Evolutionary conservation across 2,329 filamentous ascomycete species (phyloP).

Genomic region (Fusarium veterinarium): DNA sequence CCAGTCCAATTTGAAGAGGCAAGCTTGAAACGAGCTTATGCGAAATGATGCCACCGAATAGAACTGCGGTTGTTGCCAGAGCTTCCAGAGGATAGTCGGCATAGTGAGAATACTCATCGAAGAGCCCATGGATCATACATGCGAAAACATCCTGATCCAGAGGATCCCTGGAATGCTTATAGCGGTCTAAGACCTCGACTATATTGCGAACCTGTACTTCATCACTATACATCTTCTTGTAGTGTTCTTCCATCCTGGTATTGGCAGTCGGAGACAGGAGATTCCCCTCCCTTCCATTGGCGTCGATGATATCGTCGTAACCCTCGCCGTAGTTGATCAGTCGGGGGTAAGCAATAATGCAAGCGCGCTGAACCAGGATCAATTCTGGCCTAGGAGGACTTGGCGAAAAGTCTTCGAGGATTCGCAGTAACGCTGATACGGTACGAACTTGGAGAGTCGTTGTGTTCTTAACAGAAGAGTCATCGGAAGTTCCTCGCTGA

Average conservation of each 20-base stretch:
- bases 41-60: conserved; percentile 96
- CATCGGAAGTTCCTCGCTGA: conserved; percentile 73
- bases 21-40: conserved; percentile 91
- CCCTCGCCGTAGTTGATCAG: conserved; percentile 97
- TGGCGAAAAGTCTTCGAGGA: conserved; percentile 77
- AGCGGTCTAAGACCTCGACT: conserved; percentile 83
- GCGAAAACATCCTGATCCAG: conserved; percentile 94
- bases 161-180: conserved; percentile 87
- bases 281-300: conserved; percentile 85
- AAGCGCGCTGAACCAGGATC: conserved; percentile 84
- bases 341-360: conserved; percentile 91
- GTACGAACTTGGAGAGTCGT: conserved; percentile 87
- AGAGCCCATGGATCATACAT: conserved; percentile 97
- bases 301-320: conserved; percentile 90
- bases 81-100: conserved; percentile 96
- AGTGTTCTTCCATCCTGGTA: conserved; percentile 94
- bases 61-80: conserved; percentile 91
- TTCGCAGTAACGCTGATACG: conserved; percentile 81
- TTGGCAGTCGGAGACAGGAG: conserved; percentile 82
- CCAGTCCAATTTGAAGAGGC: conserved; percentile 91
- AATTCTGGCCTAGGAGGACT: conserved; percentile 73
- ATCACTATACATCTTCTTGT: conserved; percentile 97
- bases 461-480: conserved; percentile 67
- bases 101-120: conserved; percentile 97
- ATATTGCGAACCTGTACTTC: conserved; percentile 89